Evolutionary conservation across 2,329 filamentous ascomycete species (phyloP), one percentile per base, ranked within the genome.

Genomic region (Fusarium illudens): DNA sequence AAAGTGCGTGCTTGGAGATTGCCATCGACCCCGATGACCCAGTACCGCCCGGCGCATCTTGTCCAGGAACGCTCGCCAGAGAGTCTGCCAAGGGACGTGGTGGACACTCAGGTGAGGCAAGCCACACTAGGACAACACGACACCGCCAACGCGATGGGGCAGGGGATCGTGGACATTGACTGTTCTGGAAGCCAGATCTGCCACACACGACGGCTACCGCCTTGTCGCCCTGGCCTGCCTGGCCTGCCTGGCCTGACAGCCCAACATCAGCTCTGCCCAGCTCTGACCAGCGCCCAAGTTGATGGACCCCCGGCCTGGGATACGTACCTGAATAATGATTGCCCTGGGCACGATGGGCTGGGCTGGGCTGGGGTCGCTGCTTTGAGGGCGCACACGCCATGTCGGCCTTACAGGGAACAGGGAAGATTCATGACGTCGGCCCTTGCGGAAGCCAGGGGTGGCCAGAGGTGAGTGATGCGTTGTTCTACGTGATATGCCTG

Each of bases 181-280:
- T 61, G 53, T 71, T 73, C 71, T 73, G 67, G 71, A 71, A 72
- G 64, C 64, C 54, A 73, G 68, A 74, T 73, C 71, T 73, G 56
- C 67, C 63, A 62, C 61, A 49, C 51, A 71, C 48, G 54, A 61
- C 55, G 53, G 58, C 59, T 62, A 46, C 61, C 64, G 63, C 62
- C 62, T 59, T 58, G 56, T 53, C 55, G 60, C 19, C 64, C 58
- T 64, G 60, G 60, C 58, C 66, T 71, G 68, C n/a, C n/a, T n/a
- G n/a, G n/a, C n/a, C n/a, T n/a, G n/a, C n/a, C n/a, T n/a, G n/a
- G 60, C 58, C 66, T 71, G 68, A 65, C 64, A 71, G 59, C 56
- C 68, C 62, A 56, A 67, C 53, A 64, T 61, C 53, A 64, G 66
- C 62, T 67, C 50, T 66, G 65, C 39, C 46, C 51, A 71, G 60